These are phyloP conservation scores for Rhinocladiella similis DNA, from an alignment of 2,329 filamentous ascomycete genomes.

Conservation along the genomic window DNA sequence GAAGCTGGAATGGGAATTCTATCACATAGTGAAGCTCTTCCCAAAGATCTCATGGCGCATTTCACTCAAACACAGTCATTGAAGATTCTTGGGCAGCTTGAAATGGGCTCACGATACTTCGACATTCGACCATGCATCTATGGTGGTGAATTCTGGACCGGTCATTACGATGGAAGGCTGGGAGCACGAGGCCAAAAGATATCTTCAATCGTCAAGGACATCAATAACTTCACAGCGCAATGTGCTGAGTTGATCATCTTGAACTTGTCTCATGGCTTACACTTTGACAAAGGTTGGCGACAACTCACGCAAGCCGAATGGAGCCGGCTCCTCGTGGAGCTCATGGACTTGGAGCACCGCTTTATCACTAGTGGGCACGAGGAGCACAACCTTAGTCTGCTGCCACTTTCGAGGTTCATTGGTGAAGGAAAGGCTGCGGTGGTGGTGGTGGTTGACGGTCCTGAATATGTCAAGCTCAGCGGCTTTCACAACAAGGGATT, in stretches of 20 bases:
- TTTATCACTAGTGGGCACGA: constrained; percentile 32
- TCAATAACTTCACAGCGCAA: constrained; percentile 48
- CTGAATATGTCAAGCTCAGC: constrained; percentile 32
- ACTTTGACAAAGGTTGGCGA: constrained; percentile 40
- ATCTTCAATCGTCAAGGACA: constrained; percentile 43
- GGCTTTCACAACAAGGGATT: constrained; percentile 36
- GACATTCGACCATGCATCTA: constrained; percentile 48
- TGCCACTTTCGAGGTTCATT: constrained; percentile 39
- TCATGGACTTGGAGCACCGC: constrained; percentile 45
- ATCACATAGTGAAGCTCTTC: constrained; percentile 17
- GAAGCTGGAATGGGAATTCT: constrained; percentile 49
- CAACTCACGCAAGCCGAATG: constrained; percentile 42
- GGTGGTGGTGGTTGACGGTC: constrained; percentile 37
- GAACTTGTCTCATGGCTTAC: constrained; percentile 47
- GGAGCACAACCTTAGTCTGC: constrained; percentile 33
- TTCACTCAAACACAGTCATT: constrained; percentile 28
- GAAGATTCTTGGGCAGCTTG: constrained; percentile 47
- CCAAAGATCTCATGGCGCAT: constrained; percentile 33
- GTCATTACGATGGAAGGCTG: constrained; percentile 44
- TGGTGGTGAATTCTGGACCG: constrained; percentile 42
- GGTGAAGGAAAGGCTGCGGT: constrained; percentile 35
- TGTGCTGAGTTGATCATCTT: constrained; percentile 50
- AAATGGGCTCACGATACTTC: constrained; percentile 48
- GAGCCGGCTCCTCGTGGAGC: constrained; percentile 44
- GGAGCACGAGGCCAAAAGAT: constrained; percentile 50